phyloP scores from a whole-genome alignment of 768 basidiomycete genomes.

The Suillus subluteus region DNA sequence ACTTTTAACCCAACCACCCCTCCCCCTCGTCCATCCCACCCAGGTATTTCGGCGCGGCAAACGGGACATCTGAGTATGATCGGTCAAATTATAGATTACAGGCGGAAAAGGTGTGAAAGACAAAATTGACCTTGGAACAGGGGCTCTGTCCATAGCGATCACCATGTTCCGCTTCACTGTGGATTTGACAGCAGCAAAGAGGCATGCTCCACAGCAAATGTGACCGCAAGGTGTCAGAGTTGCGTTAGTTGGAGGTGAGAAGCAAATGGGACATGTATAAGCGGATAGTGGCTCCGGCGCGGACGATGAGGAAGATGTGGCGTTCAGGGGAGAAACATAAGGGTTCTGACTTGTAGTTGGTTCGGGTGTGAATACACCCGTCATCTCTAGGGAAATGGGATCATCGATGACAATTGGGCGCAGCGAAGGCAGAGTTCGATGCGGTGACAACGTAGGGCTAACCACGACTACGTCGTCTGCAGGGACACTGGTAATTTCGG shows the following conservation, averaged over 20 bases:
- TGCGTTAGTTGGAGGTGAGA: constrained; percentile 73
- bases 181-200: constrained; percentile 73
- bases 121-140: constrained; percentile 43
- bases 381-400: constrained; percentile 2
- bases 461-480: constrained; percentile 6
- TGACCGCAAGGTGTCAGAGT: constrained; percentile 83
- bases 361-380: constrained; percentile 2
- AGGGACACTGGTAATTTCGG: neutral
- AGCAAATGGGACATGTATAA: constrained; percentile 84
- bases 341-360: constrained; percentile 8
- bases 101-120: neutral
- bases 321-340: constrained; percentile 1
- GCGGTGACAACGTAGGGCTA: neutral
- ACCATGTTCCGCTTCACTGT: constrained; percentile 53
- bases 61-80: constrained; percentile 59
- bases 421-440: constrained; percentile 1
- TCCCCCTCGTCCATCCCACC: constrained; percentile 73
- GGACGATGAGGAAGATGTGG: constrained; percentile 9
- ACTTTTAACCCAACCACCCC: constrained; percentile 67
- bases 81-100: neutral
- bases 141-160: constrained; percentile 34
- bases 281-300: constrained; percentile 46
- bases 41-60: constrained; percentile 65
- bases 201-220: constrained; percentile 74
- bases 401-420: constrained; percentile 7